These are phyloP conservation scores for Leccinum pallidistipes DNA, from an alignment of 1,284 basidiomycete genomes.

Conservation along the genomic window DNA sequence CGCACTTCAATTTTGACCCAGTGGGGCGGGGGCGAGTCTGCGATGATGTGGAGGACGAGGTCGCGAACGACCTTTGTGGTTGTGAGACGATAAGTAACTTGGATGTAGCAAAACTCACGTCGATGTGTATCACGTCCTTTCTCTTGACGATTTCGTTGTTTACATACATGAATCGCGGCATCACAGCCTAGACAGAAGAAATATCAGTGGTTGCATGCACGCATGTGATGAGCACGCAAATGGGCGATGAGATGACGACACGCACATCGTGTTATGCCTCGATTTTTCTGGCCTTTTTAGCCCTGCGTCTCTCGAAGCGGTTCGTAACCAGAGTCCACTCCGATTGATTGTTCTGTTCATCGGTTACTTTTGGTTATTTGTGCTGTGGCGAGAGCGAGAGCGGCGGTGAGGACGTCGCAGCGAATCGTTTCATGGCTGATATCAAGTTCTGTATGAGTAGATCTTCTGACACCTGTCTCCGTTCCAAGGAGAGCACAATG, in stretches of 20 bases:
- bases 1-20: conserved; percentile 83
- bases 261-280: conserved; percentile 62
- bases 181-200: conserved; percentile 42
- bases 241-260: conserved; percentile 16
- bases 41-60: conserved; percentile 76
- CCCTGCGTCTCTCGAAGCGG: conserved; percentile 71
- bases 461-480: no score
- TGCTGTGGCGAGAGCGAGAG: conserved; percentile 22
- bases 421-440: conserved; percentile 37
- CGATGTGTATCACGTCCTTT: conserved; percentile 71
- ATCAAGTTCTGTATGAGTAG: neutral
- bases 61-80: conserved; percentile 76
- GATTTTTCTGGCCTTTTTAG: conserved; percentile 66
- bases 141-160: conserved; percentile 72
- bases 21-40: conserved; percentile 76
- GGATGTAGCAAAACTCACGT: conserved; percentile 47
- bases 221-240: neutral
- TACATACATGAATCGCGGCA: conserved; percentile 79
- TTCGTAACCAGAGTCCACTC: conserved; percentile 54
- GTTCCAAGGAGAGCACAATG: neutral
- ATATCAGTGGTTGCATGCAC: neutral
- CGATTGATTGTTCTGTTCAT: conserved; percentile 22
- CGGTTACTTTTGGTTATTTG: conserved; percentile 36
- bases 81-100: neutral
- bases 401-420: conserved; percentile 16